phyloP scores from a whole-genome alignment of 2,329 filamentous ascomycete species.

The Fusarium sublunatum region DNA sequence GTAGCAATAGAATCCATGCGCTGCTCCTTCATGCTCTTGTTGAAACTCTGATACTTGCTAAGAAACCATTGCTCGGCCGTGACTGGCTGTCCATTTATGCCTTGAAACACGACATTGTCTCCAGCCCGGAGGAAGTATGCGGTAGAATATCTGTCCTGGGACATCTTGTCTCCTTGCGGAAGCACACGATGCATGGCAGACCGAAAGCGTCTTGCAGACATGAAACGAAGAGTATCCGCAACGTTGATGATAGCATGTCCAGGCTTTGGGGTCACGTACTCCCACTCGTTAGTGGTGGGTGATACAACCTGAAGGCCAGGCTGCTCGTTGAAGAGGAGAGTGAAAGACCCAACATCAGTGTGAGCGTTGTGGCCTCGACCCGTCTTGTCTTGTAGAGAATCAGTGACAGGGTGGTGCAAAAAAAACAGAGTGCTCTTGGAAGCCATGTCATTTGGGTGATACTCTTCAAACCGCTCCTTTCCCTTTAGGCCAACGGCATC shows the following conservation, averaged over 20 bases:
- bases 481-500: not conserved
- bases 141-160: too few species aligned
- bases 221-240: not conserved
- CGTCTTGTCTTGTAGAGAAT: slow-evolving; percentile 10
- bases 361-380: not conserved
- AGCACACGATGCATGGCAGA: slow-evolving; percentile 6
- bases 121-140: not conserved
- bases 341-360: not conserved
- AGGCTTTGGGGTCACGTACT: not conserved
- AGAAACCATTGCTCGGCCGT: slow-evolving; percentile 25
- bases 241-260: not conserved
- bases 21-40: slow-evolving; percentile 4
- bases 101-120: slow-evolving; percentile 9
- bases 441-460: not conserved
- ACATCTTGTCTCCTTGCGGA: too few species aligned
- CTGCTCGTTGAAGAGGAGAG: not conserved
- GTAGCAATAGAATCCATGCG: slow-evolving; percentile 4
- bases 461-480: not conserved
- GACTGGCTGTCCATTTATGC: slow-evolving; percentile 13
- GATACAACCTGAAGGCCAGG: not conserved
- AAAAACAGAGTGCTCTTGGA: slow-evolving; percentile 17
- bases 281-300: not conserved
- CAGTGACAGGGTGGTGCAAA: slow-evolving; percentile 11
- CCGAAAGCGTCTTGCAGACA: not conserved
- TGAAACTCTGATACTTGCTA: slow-evolving; percentile 17